Base-by-base conservation (phyloP, 2,329 filamentous ascomycete species). In the Fusarium sp. region DNA sequence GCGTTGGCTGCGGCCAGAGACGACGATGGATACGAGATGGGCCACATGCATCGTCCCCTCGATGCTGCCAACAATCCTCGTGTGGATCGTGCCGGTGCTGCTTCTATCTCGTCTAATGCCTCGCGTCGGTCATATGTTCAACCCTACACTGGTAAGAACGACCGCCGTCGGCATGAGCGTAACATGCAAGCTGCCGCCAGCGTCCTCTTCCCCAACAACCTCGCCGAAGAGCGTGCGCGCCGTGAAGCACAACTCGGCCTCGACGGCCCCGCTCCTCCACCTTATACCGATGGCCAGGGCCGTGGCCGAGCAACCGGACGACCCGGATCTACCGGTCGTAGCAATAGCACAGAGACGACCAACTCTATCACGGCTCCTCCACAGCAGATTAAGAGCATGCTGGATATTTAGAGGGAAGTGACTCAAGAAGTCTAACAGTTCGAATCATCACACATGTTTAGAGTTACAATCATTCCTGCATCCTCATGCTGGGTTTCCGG, bases 331-430 rank as follows among this genome's bases (percentile, higher is more conserved):
- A 78, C 75, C 13, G 80, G 78, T 30, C 80, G 85, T 47, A 84
- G 82, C 55, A 77, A 80, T 43, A 87, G 85, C 67, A 79, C 80
- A 2, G 81, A 77, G 47, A 86, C 86, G 37, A 79, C 78, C n/a
- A 76, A 81, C 47, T 87, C 85, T 7, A 77, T 84, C 14, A 79
- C 75, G 9, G 80, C 76, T n/a, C 82, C 82, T 56, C 85, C 86
- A n/a, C 85, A 87, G 73, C 83, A 87, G 72, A 78, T 88, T 8
- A 81, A 79, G 72, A 89, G 87, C 73, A 89, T 89, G 87, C 69
- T 89, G 71, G 87, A 89, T 71, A 73, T 89, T 16, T 89, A 77
- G 57, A 13, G 28, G 20, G 12, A 13, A 23, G 16, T 12, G 18
- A n/a, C 14, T 27, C 12, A 12, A 12, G 20, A 42, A n/a, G 12